phyloP scores from a whole-genome alignment of 2,329 filamentous ascomycete species.

The Tolypocladium tropicale region DNA sequence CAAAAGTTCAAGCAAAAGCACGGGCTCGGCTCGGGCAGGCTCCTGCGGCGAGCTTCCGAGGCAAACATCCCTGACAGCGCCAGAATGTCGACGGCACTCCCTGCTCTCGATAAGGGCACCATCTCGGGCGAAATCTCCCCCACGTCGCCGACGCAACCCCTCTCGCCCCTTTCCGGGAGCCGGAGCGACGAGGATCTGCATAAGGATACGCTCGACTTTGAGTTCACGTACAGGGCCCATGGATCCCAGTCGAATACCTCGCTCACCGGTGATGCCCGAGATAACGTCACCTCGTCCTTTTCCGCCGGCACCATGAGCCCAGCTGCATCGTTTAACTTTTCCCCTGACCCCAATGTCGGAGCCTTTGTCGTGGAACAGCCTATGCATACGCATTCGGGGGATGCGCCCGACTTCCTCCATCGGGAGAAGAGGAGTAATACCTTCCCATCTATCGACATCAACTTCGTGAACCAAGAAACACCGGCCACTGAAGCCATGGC shows the following conservation, averaged over 20 bases:
- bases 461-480: conserved; percentile 35
- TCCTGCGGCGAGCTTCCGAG: conserved; percentile 50
- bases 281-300: conserved; percentile 46
- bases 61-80: conserved; percentile 62
- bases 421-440: conserved; percentile 70
- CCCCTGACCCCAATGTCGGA: conserved; percentile 60
- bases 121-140: conserved; percentile 55
- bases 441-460: conserved; percentile 63
- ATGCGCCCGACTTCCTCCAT: conserved; percentile 49
- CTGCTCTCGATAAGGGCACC: conserved; percentile 22
- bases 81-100: conserved; percentile 40
- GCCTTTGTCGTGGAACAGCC: conserved; percentile 43
- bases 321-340: conserved; percentile 63
- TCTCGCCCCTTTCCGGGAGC: conserved; percentile 59
- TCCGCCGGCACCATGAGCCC: conserved; percentile 65
- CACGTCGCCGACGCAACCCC: conserved; percentile 55
- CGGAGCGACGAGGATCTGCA: conserved; percentile 62
- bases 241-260: conserved; percentile 24
- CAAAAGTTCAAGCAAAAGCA: conserved; percentile 95
- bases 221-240: conserved; percentile 21
- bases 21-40: conserved; percentile 37
- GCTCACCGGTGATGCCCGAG: conserved; percentile 18
- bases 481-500: conserved; percentile 8
- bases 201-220: conserved; percentile 23
- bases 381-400: conserved; percentile 21